These are phyloP conservation scores for Nicotiana noctiflora DNA, from an alignment of 257 asterid genomes.

Conservation along the genomic window DNA sequence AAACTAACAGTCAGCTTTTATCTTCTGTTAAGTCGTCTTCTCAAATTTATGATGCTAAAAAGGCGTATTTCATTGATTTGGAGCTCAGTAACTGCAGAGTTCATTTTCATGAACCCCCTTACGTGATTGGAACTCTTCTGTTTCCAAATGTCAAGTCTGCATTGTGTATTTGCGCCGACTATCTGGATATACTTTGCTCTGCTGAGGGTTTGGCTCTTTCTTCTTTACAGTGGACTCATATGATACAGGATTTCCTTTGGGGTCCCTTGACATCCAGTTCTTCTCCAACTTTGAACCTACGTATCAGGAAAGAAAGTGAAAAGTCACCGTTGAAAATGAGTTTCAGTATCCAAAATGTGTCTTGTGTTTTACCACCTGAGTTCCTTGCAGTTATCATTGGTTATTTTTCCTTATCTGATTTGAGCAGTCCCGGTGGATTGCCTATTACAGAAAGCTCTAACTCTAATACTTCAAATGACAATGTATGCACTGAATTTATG, in stretches of 20 bases:
- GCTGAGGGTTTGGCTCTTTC: constrained; percentile 67
- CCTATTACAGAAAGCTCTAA: constrained; percentile 24
- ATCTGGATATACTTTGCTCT: constrained; percentile 53
- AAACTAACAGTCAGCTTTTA: constrained; percentile 12
- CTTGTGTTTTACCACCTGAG: constrained; percentile 75
- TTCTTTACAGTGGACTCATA: constrained; percentile 56
- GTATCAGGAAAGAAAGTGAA: constrained; percentile 44
- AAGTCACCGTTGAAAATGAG: constrained; percentile 31
- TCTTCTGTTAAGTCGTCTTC: constrained; percentile 19
- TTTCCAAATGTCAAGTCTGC: constrained; percentile 47
- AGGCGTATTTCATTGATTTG: constrained; percentile 33
- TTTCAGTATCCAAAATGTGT: constrained; percentile 61
- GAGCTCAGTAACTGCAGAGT: constrained; percentile 39
- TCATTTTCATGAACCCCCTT: constrained; percentile 82
- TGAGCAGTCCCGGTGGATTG: constrained; percentile 40
- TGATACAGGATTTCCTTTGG: constrained; percentile 55
- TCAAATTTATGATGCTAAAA: constrained; percentile 17
- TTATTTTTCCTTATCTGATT: constrained; percentile 66
- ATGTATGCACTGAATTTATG: constrained; percentile 27
- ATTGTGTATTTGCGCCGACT: constrained; percentile 35
- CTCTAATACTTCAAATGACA: constrained; percentile 29
- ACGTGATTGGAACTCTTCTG: constrained; percentile 56
- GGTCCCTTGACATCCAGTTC: constrained; percentile 52
- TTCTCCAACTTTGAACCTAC: constrained; percentile 60
- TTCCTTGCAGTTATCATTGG: constrained; percentile 67